phyloP scores from a whole-genome alignment of 2,329 filamentous ascomycete genomes.

The Arthrobotrys megalospora region DNA sequence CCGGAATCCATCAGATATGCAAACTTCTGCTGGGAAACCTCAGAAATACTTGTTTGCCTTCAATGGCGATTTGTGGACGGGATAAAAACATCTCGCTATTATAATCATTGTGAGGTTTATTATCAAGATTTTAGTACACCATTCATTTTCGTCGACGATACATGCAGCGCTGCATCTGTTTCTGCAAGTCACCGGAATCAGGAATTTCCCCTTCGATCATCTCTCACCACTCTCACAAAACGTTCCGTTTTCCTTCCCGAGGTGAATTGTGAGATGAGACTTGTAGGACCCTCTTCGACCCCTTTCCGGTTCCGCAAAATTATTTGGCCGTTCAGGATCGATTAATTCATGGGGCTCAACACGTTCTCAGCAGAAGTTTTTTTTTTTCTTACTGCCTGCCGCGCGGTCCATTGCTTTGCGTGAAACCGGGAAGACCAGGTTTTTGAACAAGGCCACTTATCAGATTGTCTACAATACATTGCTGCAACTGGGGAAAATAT shows the following conservation, averaged over 20 bases:
- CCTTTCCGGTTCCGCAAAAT: slow-evolving; percentile 48
- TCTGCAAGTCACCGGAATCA: slow-evolving; percentile 29
- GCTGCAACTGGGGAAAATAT: slow-evolving; percentile 40
- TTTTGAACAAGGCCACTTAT: slow-evolving; percentile 30
- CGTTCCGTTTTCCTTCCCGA: slow-evolving; percentile 1
- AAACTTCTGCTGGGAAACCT: not conserved
- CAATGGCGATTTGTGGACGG: slow-evolving; percentile 8
- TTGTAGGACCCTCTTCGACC: slow-evolving; percentile 15
- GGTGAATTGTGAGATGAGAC: slow-evolving; percentile 3
- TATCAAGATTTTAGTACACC: slow-evolving; percentile 36
- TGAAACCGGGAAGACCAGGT: slow-evolving; percentile 54
- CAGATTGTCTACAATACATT: slow-evolving; percentile 43
- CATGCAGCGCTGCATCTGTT: not conserved
- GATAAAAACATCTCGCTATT: slow-evolving; percentile 11
- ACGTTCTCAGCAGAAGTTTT: not conserved
- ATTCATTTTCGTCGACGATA: slow-evolving; percentile 19
- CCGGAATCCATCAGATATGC: not conserved
- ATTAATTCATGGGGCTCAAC: slow-evolving; percentile 10
- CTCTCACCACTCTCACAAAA: slow-evolving; percentile 14
- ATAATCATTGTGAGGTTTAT: slow-evolving; percentile 26
- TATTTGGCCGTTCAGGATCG: slow-evolving; percentile 46
- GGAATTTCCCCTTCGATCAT: slow-evolving; percentile 31
- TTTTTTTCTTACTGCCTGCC: slow-evolving; percentile 17
- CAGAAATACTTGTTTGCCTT: not conserved
- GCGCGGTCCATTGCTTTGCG: slow-evolving; percentile 43